A percentile compares a stretch with the other conserved stretches of the same genome.
These are phyloP conservation scores for Microcyclospora tardicrescens DNA, from an alignment of 2,329 filamentous ascomycete species.

Conservation along the genomic window DNA sequence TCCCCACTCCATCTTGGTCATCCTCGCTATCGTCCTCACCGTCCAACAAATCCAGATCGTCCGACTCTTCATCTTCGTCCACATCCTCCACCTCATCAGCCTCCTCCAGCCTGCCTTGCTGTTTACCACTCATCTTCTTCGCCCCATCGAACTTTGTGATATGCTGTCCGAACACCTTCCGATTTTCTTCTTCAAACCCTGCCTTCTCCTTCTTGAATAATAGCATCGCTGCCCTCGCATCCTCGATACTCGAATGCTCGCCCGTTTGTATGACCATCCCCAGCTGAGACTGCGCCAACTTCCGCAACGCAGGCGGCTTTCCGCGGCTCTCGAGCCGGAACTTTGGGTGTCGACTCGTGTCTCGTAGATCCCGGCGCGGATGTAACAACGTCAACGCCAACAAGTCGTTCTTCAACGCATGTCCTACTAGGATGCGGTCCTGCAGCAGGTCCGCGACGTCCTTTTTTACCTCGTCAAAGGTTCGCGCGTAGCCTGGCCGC, in stretches of 20 bases:
- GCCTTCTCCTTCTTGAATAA: constrained; percentile 73
- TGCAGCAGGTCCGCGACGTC: constrained; percentile 57
- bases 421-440: constrained; percentile 65
- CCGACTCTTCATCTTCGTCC: constrained; percentile 14
- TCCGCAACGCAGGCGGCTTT: constrained; percentile 54
- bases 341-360: constrained; percentile 65
- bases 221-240: constrained; percentile 82
- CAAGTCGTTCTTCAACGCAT: constrained; percentile 69
- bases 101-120: constrained; percentile 14
- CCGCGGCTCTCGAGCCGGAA: constrained; percentile 60
- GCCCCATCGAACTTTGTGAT: constrained; percentile 7
- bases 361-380: constrained; percentile 63
- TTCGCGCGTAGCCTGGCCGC: constrained; percentile 32
- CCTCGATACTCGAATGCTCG: constrained; percentile 52
- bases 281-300: constrained; percentile 43
- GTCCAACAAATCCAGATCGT: constrained; percentile 12
- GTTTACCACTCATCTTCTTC: constrained; percentile 7
- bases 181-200: constrained; percentile 70
- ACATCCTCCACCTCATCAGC: constrained; percentile 11
- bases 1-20: constrained; percentile 10
- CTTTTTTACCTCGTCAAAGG: constrained; percentile 64
- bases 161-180: constrained; percentile 45
- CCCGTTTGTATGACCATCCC: constrained; percentile 48
- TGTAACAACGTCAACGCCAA: constrained; percentile 66
- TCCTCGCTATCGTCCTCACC: constrained; percentile 18